A percentile compares a stretch with the other conserved stretches of the same genome.
Evolutionary conservation across 306 rosid species (phyloP).

Genomic region (Erythrophleum fordii): DNA sequence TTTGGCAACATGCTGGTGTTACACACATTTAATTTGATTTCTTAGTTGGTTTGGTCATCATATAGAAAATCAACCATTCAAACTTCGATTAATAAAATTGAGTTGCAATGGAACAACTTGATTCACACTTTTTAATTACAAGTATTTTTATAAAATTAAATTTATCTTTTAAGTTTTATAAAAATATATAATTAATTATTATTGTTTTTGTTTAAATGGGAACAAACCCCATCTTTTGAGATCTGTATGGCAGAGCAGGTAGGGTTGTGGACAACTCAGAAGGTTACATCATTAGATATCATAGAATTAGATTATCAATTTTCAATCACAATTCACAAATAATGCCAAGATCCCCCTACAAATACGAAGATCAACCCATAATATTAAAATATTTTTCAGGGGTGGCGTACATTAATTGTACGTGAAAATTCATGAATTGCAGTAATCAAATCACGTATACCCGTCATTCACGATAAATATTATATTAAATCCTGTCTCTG

Average conservation of each 20-base stretch:
- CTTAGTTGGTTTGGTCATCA: neutral
- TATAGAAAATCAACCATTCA: neutral
- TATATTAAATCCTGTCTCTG: neutral
- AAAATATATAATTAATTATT: neutral
- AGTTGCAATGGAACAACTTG: neutral
- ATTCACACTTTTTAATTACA: neutral
- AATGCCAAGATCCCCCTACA: neutral
- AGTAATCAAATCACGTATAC: neutral
- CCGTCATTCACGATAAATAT: neutral
- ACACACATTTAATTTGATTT: slow-evolving; percentile 9
- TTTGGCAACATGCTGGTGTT: slow-evolving; percentile 27
- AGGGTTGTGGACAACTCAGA: slow-evolving; percentile 60
- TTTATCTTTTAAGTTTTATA: too few species aligned
- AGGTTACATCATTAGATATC: slow-evolving; percentile 34
- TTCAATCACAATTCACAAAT: slow-evolving; percentile 11
- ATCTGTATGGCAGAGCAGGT: slow-evolving; percentile 23
- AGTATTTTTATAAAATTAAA: too few species aligned
- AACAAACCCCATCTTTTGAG: slow-evolving; percentile 43
- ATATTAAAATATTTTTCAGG: neutral
- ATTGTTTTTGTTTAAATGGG: too few species aligned
- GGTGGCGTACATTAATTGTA: slow-evolving; percentile 36
- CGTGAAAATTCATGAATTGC: slow-evolving; percentile 10
- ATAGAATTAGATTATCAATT: slow-evolving; percentile 16
- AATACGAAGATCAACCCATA: neutral
- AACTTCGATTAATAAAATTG: neutral